Percentiles rank a stretch among this genome's conserved stretches.
phyloP scores from a whole-genome alignment of 176 grass and related monocot species.

The Hordeum marinum region DNA sequence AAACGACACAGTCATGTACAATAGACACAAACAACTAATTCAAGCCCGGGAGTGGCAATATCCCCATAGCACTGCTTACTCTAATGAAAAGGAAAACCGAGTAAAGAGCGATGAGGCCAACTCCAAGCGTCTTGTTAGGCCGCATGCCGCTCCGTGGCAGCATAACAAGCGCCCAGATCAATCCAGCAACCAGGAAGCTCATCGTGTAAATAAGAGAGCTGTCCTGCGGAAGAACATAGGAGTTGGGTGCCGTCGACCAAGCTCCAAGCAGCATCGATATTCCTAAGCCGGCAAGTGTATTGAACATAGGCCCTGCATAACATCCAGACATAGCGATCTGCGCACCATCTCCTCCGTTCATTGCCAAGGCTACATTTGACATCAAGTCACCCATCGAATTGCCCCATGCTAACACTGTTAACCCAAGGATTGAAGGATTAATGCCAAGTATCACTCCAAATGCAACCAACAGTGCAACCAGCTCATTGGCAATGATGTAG shows the following conservation, averaged over 20 bases:
- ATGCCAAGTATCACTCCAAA: constrained; percentile 85
- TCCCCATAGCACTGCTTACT: constrained; percentile 64
- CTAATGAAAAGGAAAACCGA: constrained; percentile 73
- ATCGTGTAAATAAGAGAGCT: constrained; percentile 78
- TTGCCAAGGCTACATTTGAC: constrained; percentile 88
- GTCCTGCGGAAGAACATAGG: constrained; percentile 72
- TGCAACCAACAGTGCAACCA: constrained; percentile 91
- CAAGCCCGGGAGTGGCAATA: constrained; percentile 66
- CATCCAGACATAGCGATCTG: constrained; percentile 99
- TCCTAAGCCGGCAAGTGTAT: constrained; percentile 90
- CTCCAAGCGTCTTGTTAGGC: constrained; percentile 72
- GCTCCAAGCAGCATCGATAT: constrained; percentile 88
- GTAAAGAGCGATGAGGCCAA: constrained; percentile 84
- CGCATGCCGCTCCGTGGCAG: constrained; percentile 68
- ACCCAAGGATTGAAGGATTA: constrained; percentile 89
- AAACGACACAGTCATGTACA: constrained; percentile 31
- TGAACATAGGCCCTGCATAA: constrained; percentile 99
- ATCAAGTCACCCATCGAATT: constrained; percentile 98
- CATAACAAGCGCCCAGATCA: constrained; percentile 77
- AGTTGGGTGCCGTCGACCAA: constrained; percentile 61
- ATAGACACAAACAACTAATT: constrained; percentile 32
- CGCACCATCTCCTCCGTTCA: constrained; percentile 83
- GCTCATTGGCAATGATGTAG: constrained; percentile 92
- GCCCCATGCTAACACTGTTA: constrained; percentile 95
- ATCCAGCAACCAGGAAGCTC: constrained; percentile 77